Evolutionary conservation across 2,329 filamentous ascomycete species (phyloP), one percentile per base, ranked within the genome.

Genomic region (Mollisiaceae sp.): DNA sequence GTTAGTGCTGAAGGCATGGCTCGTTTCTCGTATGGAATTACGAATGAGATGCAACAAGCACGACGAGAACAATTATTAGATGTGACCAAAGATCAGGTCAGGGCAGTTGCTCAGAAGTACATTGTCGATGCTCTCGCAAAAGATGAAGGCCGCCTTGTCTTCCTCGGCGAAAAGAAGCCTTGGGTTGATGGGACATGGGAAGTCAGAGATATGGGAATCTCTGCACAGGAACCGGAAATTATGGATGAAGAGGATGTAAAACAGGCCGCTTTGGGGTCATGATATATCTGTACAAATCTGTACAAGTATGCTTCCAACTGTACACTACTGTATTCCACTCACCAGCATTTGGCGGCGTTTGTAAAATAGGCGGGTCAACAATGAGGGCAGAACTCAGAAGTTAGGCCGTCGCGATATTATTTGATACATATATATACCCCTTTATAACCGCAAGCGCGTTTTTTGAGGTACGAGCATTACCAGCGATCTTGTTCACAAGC

Each of bases 1-100:
- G 93, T 98, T 24, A 95, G 91, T 76, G 85, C 91, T 59, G 94
- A 98, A 77, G 95, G 94, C 41, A 91, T 97, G 88, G 85, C 86
- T 52, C 85, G 89, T 62, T 99, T 99, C 79, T 81, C 97, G 74
- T 91, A 89, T 36, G 93, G 93, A 14, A 85, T 99, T 41, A 92
- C 91, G 1, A 87, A 95, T 66, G 91, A 93, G 73, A 97, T 98
- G 93, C 89, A 91, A 75, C 93, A 97, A 80, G 85, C 82, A 73
- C 89, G 92, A 77, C 85, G 95, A 71, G 91, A 95, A 78, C 89
- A 91, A 75, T 83, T 99, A 64, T 84, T 99, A 4, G 94, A 97
- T 76, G 94, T 97, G 45, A 92, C 86, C 2, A 89, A 88, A 67
- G 86, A 90, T 69, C 89, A 97, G 72, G 91, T 99, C 11, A 89